A percentile compares a stretch with the other conserved stretches of the same genome.
phyloP scores from a whole-genome alignment of 1,139 yeast species.

The Ogataea hybrid region DNA sequence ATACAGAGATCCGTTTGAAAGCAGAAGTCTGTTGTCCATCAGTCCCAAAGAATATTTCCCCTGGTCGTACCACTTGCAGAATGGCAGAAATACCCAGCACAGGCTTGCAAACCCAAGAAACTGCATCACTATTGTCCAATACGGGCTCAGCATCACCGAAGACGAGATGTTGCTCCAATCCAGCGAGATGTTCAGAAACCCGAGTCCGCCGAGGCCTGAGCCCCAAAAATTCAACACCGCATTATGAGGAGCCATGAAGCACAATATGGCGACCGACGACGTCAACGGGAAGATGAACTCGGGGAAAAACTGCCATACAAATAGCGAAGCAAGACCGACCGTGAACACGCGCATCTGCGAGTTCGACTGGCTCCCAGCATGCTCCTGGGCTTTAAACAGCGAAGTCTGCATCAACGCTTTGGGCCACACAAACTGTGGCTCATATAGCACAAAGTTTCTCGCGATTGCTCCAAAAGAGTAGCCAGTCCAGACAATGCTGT shows the following conservation, averaged over 20 bases:
- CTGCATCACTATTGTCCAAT: conserved; percentile 45
- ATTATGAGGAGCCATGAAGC: conserved; percentile 44
- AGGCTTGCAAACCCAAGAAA: conserved; percentile 41
- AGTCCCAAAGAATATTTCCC: conserved; percentile 35
- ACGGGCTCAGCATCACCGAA: conserved; percentile 41
- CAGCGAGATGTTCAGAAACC: conserved; percentile 40
- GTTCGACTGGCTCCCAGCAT: conserved; percentile 1
- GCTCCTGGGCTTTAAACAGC: conserved; percentile 37
- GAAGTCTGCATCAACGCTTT: conserved; percentile 48
- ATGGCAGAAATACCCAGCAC: conserved; percentile 44
- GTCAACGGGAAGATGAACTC: conserved; percentile 43
- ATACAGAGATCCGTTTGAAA: conserved; percentile 35
- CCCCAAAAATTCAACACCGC: conserved; percentile 40
- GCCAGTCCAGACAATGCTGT: conserved; percentile 47
- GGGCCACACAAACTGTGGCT: conserved; percentile 46
- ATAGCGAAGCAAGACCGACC: conserved; percentile 33
- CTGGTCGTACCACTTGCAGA: conserved; percentile 38
- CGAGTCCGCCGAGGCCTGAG: conserved; percentile 47
- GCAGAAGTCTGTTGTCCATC: conserved; percentile 42
- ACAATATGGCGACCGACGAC: conserved; percentile 41
- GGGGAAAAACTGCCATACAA: conserved; percentile 44
- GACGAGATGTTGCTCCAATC: conserved; percentile 50
- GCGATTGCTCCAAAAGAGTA: conserved; percentile 48
- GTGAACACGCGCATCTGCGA: conserved; percentile 38
- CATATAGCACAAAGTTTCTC: conserved; percentile 39